Evolutionary conservation across 108 stramenopile species (phyloP), one percentile per base, ranked within the genome.

Genomic region (Pseudonitzschia multistriata): DNA sequence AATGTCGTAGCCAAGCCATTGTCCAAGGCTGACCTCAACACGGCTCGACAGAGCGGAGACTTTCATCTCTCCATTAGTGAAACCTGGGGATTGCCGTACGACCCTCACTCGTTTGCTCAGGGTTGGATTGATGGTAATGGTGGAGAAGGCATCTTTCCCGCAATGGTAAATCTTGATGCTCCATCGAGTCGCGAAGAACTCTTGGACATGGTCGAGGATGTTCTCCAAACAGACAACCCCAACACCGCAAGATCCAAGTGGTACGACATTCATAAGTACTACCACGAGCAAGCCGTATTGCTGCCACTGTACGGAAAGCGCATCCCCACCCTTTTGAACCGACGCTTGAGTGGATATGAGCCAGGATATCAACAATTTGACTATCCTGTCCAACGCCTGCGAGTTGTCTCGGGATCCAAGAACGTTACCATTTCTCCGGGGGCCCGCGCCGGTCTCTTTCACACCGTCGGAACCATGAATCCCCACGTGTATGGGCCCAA

Each of bases 11-110:
- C 60, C 36, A 49, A 68, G 0, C 19, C 53, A 25, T 55, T 85
- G 35, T 39, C 62, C 50, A 82, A 82, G 45, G 79, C 50, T 27
- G 81, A 69, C 2, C 47, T 70, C 72, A 85, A 85, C 57, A 17
- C 34, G 24, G 80, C 73, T 24, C 78, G 64, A 45, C 48, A 72
- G 74, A 39, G 28, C 15, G 85, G 85, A 14, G 77, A 85, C 76
- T 85, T 81, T 61, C 72, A 80, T 60, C 28, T 85, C 49, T 77
- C 76, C 6, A 60, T 85, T 49, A 81, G 66, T 25, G 81, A 85
- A 70, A 82, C 81, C 5, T 85, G 81, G 81, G 85, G 85, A 15
- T 13, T 68, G 1, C 84, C 85, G 17, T 85, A 85, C 72, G 85
- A 85, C 57, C 85, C 85, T 1, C 76, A 79, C 42, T 68, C 76